Conservation (phyloP, 2,329 filamentous ascomycete species). For the Penicillium sp. region DNA sequence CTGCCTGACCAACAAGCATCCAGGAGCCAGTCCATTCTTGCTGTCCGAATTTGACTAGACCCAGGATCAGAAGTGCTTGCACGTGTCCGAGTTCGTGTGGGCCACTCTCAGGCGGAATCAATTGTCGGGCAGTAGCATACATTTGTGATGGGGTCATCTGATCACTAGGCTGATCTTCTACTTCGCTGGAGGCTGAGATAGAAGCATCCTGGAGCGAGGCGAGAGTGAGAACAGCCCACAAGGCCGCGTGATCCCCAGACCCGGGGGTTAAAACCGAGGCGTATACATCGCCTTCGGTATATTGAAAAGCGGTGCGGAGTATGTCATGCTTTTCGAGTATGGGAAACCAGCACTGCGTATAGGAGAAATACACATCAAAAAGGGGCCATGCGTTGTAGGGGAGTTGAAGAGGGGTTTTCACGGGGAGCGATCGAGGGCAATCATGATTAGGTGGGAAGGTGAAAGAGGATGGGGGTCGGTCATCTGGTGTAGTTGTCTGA, state of each 20-base stretch:
- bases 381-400: slow-evolving; percentile 53
- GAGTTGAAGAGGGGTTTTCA: slow-evolving; percentile 48
- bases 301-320: slow-evolving; percentile 50
- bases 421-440: slow-evolving; percentile 12
- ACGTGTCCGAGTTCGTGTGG: slow-evolving; percentile 53
- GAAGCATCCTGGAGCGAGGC: slow-evolving; percentile 56
- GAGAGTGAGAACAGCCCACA: slow-evolving; percentile 62
- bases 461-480: slow-evolving; percentile 5
- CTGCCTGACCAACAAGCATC: slow-evolving; percentile 64
- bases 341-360: slow-evolving; percentile 74
- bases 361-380: slow-evolving; percentile 71
- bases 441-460: slow-evolving; percentile 1
- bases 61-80: slow-evolving; percentile 59
- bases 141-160: slow-evolving; percentile 39
- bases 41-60: slow-evolving; percentile 62
- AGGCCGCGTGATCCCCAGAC: slow-evolving; percentile 53
- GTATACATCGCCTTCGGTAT: slow-evolving; percentile 30
- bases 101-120: slow-evolving; percentile 51
- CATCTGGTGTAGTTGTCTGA: slow-evolving; percentile 22
- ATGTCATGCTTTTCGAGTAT: slow-evolving; percentile 67
- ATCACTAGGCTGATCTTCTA: slow-evolving; percentile 15
- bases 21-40: slow-evolving; percentile 61
- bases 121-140: slow-evolving; percentile 42
- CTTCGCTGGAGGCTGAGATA: slow-evolving; percentile 25
- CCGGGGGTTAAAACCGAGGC: slow-evolving; percentile 34